Percentiles rank a stretch among this genome's conserved stretches.
phyloP scores from a whole-genome alignment of 2,329 filamentous ascomycete genomes.

The Sphaerulina musiva region DNA sequence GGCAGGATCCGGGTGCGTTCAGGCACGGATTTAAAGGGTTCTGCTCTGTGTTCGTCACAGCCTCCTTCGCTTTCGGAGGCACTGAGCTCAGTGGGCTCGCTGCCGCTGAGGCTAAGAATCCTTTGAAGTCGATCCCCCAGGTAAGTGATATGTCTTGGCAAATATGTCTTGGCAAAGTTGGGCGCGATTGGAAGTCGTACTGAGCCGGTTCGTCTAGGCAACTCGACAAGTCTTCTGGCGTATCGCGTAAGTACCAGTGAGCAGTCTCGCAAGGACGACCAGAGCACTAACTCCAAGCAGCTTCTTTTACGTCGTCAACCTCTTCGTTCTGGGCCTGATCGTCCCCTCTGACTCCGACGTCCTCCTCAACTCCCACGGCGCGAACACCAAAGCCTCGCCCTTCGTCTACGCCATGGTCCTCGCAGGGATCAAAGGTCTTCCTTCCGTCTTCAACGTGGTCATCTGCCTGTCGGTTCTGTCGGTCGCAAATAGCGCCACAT shows the following conservation, averaged over 20 bases:
- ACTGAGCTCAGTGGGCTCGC: background rate
- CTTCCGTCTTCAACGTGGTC: conserved; percentile 61
- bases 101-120: background rate
- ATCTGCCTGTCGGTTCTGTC: conserved; percentile 55
- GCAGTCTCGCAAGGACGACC: no score
- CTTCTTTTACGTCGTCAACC: conserved; percentile 29
- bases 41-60: background rate
- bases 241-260: conserved; percentile 13
- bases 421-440: conserved; percentile 55
- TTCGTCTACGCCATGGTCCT: conserved; percentile 59
- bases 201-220: conserved; percentile 31
- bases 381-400: conserved; percentile 44
- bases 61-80: background rate
- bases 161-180: background rate
- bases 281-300: background rate
- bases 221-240: conserved; percentile 31
- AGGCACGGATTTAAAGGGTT: conserved; percentile 71
- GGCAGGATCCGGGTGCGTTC: conserved; percentile 68
- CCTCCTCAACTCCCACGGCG: conserved; percentile 30
- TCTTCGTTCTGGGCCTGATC: conserved; percentile 29
- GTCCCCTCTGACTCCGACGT: conserved; percentile 23
- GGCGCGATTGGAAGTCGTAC: conserved; percentile 39
- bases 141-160: background rate
- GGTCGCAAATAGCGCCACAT: conserved; percentile 50
- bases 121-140: background rate